Evolutionary conservation across 495 filamentous ascomycete species (phyloP), one percentile per base, ranked within the genome.

Genomic region (Cercophora samala): DNA sequence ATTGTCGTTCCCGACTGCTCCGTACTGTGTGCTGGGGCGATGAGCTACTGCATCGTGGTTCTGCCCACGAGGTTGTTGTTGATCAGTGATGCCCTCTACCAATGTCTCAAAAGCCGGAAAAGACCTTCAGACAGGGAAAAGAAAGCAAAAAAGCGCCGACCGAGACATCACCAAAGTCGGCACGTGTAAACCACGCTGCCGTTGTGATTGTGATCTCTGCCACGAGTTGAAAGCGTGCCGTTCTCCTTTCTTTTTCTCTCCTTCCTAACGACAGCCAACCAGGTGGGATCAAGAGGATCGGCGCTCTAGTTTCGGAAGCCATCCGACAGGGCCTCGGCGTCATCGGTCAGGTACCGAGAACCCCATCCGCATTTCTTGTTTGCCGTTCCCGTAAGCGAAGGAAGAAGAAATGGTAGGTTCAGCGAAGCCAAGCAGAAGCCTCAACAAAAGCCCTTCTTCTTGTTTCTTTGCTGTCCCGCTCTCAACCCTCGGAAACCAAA

Each of bases 241-340:
- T 29, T 29, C 26, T 5, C 26, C 26, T 46, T 46, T 46, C 37
- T 46, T 46, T 46, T 46, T 17, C 37, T 17, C 37, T 17, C 13
- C 37, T 13, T 46, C 37, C 37, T 29, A 13, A 46, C 37, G 37
- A 46, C 53, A 56, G 53, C 53, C 53, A 56, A 56, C 53, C 53
- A 4, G 22, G 55, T 17, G 42, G 21, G 22, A 58, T 32, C 55
- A 55, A 37, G 53, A 60, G 60, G 52, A 59, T 56, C 26, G 66
- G 26, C 61, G 42, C 46, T 15, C 18, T 59, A 19, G 42, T 53
- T 64, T 68, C 66, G 66, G 66, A 68, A 68, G 66, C 8, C 62
- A 64, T 60, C 66, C 66, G 66, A 68, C 66, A 64, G 66, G 66
- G 24, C 55, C 53, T 23, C 19, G 53, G 22, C 53, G n/a, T 56